phyloP scores from a whole-genome alignment of 371 early-diverging fungal genomes.

The Syncephalis fuscata region DNA sequence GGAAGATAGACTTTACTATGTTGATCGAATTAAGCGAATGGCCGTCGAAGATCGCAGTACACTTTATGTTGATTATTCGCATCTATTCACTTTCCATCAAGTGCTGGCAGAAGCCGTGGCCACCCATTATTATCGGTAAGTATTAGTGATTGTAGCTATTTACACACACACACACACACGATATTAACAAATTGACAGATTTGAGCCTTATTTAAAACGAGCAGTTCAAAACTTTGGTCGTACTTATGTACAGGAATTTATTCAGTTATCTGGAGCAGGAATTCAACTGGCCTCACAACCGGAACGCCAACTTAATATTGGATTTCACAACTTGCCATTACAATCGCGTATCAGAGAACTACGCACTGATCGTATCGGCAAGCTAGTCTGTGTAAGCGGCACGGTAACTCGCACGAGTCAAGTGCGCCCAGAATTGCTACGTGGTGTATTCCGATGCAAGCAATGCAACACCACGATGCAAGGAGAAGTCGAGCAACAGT shows the following conservation, averaged over 20 bases:
- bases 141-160: background rate
- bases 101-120: background rate
- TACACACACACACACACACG: no score
- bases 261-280: slow-evolving; percentile 17
- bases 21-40: slow-evolving; percentile 1
- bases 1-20: background rate
- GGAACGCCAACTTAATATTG: slow-evolving; percentile 50
- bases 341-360: slow-evolving; percentile 69
- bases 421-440: slow-evolving; percentile 93
- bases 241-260: slow-evolving; percentile 42
- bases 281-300: slow-evolving; percentile 4
- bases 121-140: slow-evolving; percentile 1
- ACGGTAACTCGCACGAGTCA: slow-evolving; percentile 98
- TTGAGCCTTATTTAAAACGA: slow-evolving; percentile 69
- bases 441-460: slow-evolving; percentile 85
- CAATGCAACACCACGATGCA: slow-evolving; percentile 74
- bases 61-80: background rate
- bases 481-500: slow-evolving; percentile 84
- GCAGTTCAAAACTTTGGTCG: slow-evolving; percentile 67
- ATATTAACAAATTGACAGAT: slow-evolving; percentile 18
- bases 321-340: slow-evolving; percentile 53
- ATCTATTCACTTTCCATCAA: background rate
- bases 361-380: slow-evolving; percentile 71
- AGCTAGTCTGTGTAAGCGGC: slow-evolving; percentile 77
- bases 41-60: background rate